Evolutionary conservation across 345 rosid species (phyloP).

Genomic region (Noccaea caerulescens): DNA sequence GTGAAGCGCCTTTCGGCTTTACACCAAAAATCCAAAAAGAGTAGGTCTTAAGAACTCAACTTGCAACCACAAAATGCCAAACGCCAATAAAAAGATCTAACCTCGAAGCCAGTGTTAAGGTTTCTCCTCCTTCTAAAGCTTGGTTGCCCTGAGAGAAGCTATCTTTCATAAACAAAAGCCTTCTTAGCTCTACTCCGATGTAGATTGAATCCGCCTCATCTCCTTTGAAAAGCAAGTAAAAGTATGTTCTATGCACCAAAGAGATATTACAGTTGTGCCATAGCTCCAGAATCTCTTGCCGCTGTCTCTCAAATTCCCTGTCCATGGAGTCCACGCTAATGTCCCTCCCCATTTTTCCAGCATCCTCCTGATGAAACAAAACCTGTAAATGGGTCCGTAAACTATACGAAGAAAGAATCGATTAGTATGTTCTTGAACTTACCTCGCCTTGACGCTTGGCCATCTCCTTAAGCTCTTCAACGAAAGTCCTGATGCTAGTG

Average conservation of each 20-base stretch:
- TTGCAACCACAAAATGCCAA: conserved; percentile 15
- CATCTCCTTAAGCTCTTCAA: conserved; percentile 83
- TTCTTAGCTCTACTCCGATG: conserved; percentile 89
- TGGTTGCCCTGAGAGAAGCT: conserved; percentile 67
- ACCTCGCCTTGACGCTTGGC: conserved; percentile 52
- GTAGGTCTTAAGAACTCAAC: conserved; percentile 8
- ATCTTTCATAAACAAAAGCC: conserved; percentile 85
- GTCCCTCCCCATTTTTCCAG: conserved; percentile 50
- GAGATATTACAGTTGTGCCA: conserved; percentile 90
- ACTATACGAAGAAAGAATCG: not conserved
- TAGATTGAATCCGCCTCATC: conserved; percentile 85
- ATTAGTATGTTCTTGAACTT: not conserved
- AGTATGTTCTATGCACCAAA: conserved; percentile 88
- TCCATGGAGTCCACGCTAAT: conserved; percentile 61
- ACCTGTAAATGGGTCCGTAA: not conserved
- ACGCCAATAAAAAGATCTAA: conserved; percentile 27
- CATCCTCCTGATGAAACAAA: conserved; percentile 27
- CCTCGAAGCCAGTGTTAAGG: conserved; percentile 74
- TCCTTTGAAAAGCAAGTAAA: conserved; percentile 88
- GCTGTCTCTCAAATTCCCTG: conserved; percentile 68
- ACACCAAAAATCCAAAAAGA: not conserved
- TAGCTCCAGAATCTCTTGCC: conserved; percentile 70
- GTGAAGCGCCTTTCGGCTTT: conserved; percentile 71
- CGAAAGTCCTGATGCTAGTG: conserved; percentile 75
- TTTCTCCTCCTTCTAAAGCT: conserved; percentile 54